phyloP scores from a whole-genome alignment of 2,329 filamentous ascomycete genomes.

The Calonectria ilicicola region DNA sequence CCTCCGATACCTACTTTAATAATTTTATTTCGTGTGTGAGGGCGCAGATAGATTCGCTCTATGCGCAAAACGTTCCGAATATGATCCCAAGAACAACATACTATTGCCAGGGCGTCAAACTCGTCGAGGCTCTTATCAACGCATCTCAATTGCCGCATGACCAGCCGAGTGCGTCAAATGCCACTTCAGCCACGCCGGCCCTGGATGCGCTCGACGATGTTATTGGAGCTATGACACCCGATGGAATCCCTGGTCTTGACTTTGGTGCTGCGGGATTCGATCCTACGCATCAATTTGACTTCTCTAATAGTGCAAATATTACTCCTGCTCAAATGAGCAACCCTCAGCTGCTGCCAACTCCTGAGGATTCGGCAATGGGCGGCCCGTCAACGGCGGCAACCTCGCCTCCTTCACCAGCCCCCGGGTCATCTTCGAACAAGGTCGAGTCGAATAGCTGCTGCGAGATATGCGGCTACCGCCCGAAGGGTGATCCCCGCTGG shows the following conservation, averaged over 20 bases:
- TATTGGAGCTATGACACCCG: constrained; percentile 30
- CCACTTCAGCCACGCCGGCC: constrained; percentile 14
- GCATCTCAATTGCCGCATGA: constrained; percentile 1
- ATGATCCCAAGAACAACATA: constrained; percentile 53
- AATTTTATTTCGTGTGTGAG: constrained; percentile 56
- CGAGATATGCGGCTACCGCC: constrained; percentile 66
- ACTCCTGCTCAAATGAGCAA: constrained; percentile 27
- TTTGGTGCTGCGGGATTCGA: constrained; percentile 34
- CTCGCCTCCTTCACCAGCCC: constrained; percentile 38
- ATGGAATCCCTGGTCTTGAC: constrained; percentile 26
- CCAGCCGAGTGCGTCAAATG: constrained; percentile 25
- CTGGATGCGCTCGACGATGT: constrained; percentile 35
- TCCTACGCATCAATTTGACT: constrained; percentile 19
- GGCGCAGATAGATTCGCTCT: constrained; percentile 57
- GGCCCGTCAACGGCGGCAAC: constrained; percentile 38
- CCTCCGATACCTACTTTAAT: constrained; percentile 52
- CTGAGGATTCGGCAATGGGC: constrained; percentile 30
- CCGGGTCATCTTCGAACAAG: constrained; percentile 42
- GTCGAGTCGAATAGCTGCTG: constrained; percentile 60
- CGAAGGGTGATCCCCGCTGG: constrained; percentile 68
- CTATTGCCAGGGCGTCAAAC: constrained; percentile 53
- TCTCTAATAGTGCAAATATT: constrained; percentile 22
- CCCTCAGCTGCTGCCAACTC: constrained; percentile 36
- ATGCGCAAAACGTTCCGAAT: constrained; percentile 40
- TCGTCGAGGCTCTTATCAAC: constrained; percentile 55